Base-by-base conservation (phyloP, 352 stramenopile genomes). In the Globisporangium rhizosaccharum region DNA sequence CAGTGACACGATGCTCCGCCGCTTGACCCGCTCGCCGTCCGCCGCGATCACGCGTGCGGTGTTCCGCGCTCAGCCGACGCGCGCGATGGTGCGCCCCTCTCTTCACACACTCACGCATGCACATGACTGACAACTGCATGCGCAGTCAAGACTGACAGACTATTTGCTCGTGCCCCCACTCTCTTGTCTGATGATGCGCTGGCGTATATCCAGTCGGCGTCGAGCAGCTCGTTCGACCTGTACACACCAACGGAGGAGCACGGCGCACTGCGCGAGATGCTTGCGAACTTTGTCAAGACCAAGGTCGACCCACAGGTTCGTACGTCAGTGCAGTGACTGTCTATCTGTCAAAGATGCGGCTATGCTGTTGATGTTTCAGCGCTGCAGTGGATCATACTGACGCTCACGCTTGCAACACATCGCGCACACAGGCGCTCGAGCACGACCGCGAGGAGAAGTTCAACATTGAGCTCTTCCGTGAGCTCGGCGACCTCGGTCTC, bases 381-480 rank as follows among this genome's bases (percentile, higher is more conserved):
- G 1, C 10, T 25, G 5, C 17, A 48, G 23, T 1, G 44, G 5
- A 12, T 2, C 9, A 49, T 12, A 0, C 8, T 11, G 30, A 46
- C 11, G 30, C 15, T 59, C 7, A 60, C n/a, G 12, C 3, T 20
- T 20, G 45, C 30, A 18, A 18, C 37, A 12, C 14, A 14, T 49
- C 17, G 14, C 18, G 17, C n/a, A 1, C 20, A 46, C 48, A 83
- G 65, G 96, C 97, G 44, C 61, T 98, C 26, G 85, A 97, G 55
- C 90, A 96, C 65, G 98, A 99, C 73, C 76, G 93, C 41, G 82
- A 85, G n/a, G 97, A 99, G 72, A 96, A 94, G 63, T 99, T 99
- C 71, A 99, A 99, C 72, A 58, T 97, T 36, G 61, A 85, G 42
- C 78, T 99, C 5, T 99, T 99, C 73, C 82, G 89, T 20, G 96